Base-by-base conservation (phyloP, 2,329 filamentous ascomycete species). In the Stagonosporopsis rhizophila region DNA sequence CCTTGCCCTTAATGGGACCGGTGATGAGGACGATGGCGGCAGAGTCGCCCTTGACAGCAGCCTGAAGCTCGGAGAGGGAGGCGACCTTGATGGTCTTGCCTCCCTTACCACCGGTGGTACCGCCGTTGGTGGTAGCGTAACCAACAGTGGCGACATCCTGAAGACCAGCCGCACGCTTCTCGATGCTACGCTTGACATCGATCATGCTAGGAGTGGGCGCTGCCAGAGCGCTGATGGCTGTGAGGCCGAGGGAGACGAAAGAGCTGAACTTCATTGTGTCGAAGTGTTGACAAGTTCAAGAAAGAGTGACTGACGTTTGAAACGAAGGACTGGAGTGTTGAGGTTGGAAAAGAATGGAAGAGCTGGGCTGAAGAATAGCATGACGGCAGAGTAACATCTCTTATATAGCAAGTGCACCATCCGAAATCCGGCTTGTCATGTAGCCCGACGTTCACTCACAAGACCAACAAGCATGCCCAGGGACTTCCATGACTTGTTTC, bases 21-120 rank as follows among this genome's bases (percentile, higher is more conserved):
- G 75, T 78, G 61, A 84, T 71, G 53, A 77, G 76, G 53, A 83
- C 77, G 40, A 84, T 80, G 38, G 75, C 76, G 15, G 78, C 76
- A 3, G 70, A 70, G 15, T 79, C 74, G 15, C 76, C 79, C 11
- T 70, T 65, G 11, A 82, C 80, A 8, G 81, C 82, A 0, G 76
- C 71, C 7, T 74, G 69, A 38, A 85, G 76, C 39, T 78, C 75
- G 19, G 66, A 72, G 20, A 71, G 64, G 27, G 66, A 66, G n/a
- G 68, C 63, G 32, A 78, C 76, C 27, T 70, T 71, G 48, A 75
- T 67, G 17, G 68, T 70, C 30, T 64, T 66, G 17, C 75, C 76
- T 14, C 75, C 74, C 49, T 67, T 68, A 56, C 77, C 77, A 54
- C 76, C 77, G 22, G 72, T 77, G 11, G 77, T 78, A 41, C 72